Percentiles rank a stretch among this genome's conserved stretches.
phyloP scores from a whole-genome alignment of 2,329 filamentous ascomycete genomes.

The Ascochyta fabae region DNA sequence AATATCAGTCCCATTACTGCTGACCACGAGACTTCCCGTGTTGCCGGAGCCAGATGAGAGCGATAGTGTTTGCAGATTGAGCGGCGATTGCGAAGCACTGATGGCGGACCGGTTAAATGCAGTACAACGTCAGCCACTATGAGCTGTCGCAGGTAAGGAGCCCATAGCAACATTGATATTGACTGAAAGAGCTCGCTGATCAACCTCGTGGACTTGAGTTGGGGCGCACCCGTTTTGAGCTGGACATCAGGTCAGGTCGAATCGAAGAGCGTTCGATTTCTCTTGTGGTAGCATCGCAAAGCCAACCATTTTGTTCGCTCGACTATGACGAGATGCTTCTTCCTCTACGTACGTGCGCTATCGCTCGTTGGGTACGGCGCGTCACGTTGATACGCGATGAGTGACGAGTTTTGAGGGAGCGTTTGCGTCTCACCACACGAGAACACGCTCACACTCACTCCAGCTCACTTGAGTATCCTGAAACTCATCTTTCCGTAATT shows the following conservation, averaged over 20 bases:
- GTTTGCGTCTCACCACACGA: too few species aligned
- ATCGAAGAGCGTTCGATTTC: too few species aligned
- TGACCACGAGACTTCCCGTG: conserved; percentile 7
- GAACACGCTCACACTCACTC: too few species aligned
- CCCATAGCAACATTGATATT: neutral
- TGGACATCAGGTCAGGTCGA: neutral
- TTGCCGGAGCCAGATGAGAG: conserved; percentile 6
- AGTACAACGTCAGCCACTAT: conserved; percentile 8
- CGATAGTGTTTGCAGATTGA: conserved; percentile 13
- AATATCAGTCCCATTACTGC: neutral
- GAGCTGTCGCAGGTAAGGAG: conserved; percentile 7
- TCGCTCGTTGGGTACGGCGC: too few species aligned
- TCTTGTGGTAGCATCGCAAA: too few species aligned
- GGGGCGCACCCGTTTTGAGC: neutral
- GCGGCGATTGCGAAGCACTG: neutral
- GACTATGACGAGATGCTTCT: too few species aligned
- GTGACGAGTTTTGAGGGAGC: too few species aligned
- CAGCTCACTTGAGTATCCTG: too few species aligned
- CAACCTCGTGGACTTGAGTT: neutral
- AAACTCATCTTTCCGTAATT: too few species aligned
- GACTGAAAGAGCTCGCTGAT: neutral
- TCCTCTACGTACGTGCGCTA: too few species aligned
- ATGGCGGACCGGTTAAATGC: conserved; percentile 12
- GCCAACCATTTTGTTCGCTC: too few species aligned
- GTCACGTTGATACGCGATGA: too few species aligned